phyloP scores from a whole-genome alignment of 2,329 filamentous ascomycete species.

The Ophiognomonia clavigignenti-juglandacearum region DNA sequence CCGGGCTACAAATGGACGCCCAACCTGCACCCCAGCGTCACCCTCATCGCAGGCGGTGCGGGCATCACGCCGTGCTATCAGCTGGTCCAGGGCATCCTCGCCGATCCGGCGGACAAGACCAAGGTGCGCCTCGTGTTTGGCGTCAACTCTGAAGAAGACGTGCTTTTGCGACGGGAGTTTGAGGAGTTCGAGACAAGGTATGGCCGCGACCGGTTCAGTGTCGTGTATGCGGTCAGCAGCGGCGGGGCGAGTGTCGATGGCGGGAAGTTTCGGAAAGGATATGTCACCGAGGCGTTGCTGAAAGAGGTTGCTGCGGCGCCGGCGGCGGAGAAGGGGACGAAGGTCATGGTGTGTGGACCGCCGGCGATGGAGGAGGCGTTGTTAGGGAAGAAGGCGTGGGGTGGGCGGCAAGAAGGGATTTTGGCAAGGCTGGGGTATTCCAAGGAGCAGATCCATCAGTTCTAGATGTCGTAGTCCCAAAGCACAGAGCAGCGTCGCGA shows the following conservation, averaged over 20 bases:
- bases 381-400: constrained; percentile 34
- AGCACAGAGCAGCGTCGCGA: no score
- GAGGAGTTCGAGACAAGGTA: constrained; percentile 42
- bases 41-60: constrained; percentile 65
- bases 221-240: constrained; percentile 39
- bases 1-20: constrained; percentile 50
- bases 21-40: constrained; percentile 46
- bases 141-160: constrained; percentile 59
- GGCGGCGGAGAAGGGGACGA: constrained; percentile 33
- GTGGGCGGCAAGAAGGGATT: constrained; percentile 38
- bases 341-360: constrained; percentile 67
- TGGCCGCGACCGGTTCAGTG: constrained; percentile 48
- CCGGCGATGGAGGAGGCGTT: constrained; percentile 60
- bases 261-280: constrained; percentile 37
- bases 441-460: constrained; percentile 54
- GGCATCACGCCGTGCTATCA: constrained; percentile 70
- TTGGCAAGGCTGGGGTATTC: constrained; percentile 52
- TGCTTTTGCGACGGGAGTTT: constrained; percentile 53
- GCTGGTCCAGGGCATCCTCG: constrained; percentile 56
- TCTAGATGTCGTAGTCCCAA: constrained; percentile 32
- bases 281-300: constrained; percentile 53
- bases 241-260: constrained; percentile 1
- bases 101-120: constrained; percentile 57
- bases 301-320: constrained; percentile 38
- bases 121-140: constrained; percentile 61